Percentiles rank a stretch among this genome's conserved stretches.
Evolutionary conservation across 306 rosid genomes (phyloP).

Genomic region (Cucurbita maxima): DNA sequence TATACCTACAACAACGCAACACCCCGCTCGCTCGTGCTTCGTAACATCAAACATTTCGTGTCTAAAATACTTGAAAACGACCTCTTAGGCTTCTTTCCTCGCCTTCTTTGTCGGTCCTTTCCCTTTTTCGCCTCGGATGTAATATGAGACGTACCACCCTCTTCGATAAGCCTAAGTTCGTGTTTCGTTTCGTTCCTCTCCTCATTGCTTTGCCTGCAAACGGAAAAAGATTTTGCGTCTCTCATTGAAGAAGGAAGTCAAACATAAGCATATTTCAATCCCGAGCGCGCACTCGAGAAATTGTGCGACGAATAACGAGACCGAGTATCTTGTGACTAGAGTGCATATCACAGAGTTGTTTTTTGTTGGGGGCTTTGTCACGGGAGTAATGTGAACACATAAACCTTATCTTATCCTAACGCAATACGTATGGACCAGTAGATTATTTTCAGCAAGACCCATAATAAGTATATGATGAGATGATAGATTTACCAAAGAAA

Average conservation of each 20-base stretch:
- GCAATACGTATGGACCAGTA: neutral
- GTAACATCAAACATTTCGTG: neutral
- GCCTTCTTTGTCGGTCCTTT: neutral
- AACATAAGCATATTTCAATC: too few species aligned
- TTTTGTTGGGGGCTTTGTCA: neutral
- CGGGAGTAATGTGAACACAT: neutral
- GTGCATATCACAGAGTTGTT: neutral
- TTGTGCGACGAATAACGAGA: neutral
- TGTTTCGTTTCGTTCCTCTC: neutral
- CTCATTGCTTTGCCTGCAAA: constrained; percentile 67
- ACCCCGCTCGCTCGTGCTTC: neutral
- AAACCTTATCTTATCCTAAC: neutral
- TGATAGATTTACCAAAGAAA: neutral
- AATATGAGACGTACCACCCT: neutral
- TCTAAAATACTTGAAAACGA: neutral
- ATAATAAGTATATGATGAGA: neutral
- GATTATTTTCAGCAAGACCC: neutral
- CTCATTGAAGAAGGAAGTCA: too few species aligned
- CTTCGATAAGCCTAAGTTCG: neutral
- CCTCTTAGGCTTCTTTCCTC: neutral
- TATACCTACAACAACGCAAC: neutral
- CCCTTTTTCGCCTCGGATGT: neutral
- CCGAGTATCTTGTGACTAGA: neutral
- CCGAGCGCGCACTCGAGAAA: neutral
- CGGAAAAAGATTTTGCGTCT: neutral